Conservation (phyloP, 148 eudicot species). For the Rhododendron simsii region DNA sequence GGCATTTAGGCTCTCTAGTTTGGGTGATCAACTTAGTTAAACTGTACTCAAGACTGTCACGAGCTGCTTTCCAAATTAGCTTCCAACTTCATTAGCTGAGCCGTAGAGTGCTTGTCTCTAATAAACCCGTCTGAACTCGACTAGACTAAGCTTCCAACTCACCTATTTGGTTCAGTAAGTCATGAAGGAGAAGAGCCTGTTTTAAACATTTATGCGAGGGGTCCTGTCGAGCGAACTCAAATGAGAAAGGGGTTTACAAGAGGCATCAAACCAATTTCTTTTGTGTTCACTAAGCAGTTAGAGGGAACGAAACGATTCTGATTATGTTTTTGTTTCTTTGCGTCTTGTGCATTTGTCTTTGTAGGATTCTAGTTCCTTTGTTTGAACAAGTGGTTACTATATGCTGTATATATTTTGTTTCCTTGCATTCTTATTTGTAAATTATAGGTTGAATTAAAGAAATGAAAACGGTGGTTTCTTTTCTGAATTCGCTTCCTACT, state of each 20-base stretch:
- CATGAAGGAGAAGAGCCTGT: not conserved
- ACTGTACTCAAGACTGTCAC: not conserved
- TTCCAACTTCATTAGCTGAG: not conserved
- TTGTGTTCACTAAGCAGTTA: not conserved
- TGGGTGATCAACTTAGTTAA: not conserved
- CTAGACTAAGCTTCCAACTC: not conserved
- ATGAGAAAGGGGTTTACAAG: not conserved
- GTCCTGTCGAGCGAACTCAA: not conserved
- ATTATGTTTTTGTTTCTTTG: not conserved
- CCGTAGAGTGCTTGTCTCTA: not conserved
- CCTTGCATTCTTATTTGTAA: not conserved
- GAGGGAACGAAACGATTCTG: not conserved
- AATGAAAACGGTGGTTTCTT: not conserved
- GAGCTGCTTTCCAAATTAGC: not conserved
- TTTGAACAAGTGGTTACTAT: not conserved
- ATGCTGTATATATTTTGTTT: not conserved
- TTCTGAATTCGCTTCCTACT: not conserved
- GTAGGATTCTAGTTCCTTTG: not conserved
- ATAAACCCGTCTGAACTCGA: not conserved
- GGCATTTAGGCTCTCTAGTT: not conserved
- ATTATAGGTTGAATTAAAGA: not conserved
- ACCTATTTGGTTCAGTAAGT: not conserved
- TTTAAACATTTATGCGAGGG: not conserved
- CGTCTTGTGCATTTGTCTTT: not conserved
- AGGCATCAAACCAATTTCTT: not conserved